Evolutionary conservation across 768 basidiomycete genomes (phyloP), one percentile per base, ranked within the genome.

Genomic region (Rhizopogon rudus): DNA sequence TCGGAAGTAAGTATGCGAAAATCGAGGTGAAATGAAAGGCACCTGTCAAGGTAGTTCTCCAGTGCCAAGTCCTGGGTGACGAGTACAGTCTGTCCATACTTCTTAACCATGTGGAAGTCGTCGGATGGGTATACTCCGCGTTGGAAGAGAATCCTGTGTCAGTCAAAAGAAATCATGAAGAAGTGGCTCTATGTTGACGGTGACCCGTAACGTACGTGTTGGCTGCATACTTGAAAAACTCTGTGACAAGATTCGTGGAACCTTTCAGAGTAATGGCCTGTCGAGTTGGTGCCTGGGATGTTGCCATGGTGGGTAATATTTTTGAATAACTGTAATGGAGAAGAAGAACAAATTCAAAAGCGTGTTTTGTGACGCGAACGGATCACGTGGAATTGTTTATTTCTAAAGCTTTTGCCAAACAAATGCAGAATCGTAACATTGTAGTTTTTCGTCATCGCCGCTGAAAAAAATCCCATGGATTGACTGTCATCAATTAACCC

Each of bases 71-170:
- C 96, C 60, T 94, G 89, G 1, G 95, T 97, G 6, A 98, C 88
- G 25, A 98, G 80, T 51, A 99, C 91, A 0, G 93, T 94, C 66
- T 98, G 87, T 0, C 97, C 96, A 62, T 98, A 99, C 70, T 98
- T 99, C 72, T 98, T 99, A 57, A 99, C 96, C 92, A 97, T 95
- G 67, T 93, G 89, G 69, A 99, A 99, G 75, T 99, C 97, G 71
- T 98, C 97, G 0, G 92, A 87, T 2, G 97, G 97, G 69, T 98
- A 99, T 17, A 99, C 90, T 55, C 93, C 93, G 43, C 97, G 81
- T 74, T 98, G 95, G 73, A 96, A 99, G 52, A 99, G 76, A 63
- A 98, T 96, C 14, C 93, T 97, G 67, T 41, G 10, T 16, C 7
- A 12, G 8, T 4, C 13, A 17, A 40, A 37, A 12, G 31, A 33